Evolutionary conservation across 306 rosid genomes (phyloP), one percentile per base, ranked within the genome.

Genomic region (Senna siamea): DNA sequence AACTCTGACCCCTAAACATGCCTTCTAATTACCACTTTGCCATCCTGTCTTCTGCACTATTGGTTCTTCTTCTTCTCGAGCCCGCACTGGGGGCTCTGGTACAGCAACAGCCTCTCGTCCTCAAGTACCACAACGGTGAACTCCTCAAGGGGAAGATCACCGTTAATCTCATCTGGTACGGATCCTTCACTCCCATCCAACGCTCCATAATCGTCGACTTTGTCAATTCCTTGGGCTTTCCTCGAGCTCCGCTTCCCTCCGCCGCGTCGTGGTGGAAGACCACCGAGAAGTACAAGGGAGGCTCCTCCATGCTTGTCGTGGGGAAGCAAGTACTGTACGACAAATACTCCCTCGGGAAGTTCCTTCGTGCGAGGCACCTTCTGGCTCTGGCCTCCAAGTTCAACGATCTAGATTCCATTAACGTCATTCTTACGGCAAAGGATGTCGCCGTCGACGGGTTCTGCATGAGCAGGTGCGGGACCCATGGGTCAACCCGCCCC

Each of bases 131-230:
- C 73, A 87, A 92, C 85, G 96, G 96, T 0, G 50, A 80, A 38
- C 96, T 92, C 20, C 76, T 92, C 0, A 92, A 92, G 34, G 98
- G 98, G 0, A 44, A 79, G 22, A 71, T 90, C 84, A 74, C 88
- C 80, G 91, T 92, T 18, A 90, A 92, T 62, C 84, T 92, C 2
- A 68, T 92, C 12, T 92, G 98, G 98, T 92, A 92, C 77, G 96
- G 96, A 1, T 51, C 6, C 12, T 92, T 92, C 66, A 82, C 89
- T 3, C 83, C 96, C 1, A 72, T 73, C 60, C 98, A 92, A 15
- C 92, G 98, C 5, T 85, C 96, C 67, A 79, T 88, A 57, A 71
- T 88, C 62, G 85, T 88, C 0, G 96, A 92, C 68, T 92, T 92
- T 75, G 26, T 92, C 1, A 85, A 85, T 18, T 92, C 98, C 2